Evolutionary conservation across 2,329 filamentous ascomycete species (phyloP).

Genomic region (Furcasterigmium sp.): DNA sequence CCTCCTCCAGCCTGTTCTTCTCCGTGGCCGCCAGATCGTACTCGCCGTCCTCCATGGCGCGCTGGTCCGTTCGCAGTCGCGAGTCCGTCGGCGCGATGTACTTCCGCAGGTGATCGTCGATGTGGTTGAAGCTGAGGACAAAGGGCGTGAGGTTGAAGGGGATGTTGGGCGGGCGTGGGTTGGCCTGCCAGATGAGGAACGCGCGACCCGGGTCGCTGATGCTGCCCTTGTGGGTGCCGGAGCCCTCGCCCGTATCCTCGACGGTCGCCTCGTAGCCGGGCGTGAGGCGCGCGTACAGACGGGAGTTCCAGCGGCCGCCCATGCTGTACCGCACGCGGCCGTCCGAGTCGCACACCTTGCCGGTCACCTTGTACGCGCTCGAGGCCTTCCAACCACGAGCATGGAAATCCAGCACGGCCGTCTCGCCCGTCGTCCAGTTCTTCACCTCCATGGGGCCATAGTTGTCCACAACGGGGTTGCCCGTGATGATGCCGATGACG

Average conservation of each 20-base stretch:
- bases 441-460: constrained; percentile 96
- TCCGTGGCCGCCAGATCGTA: constrained; percentile 91
- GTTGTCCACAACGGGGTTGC: constrained; percentile 94
- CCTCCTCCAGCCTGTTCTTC: constrained; percentile 92
- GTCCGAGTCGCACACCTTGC: constrained; percentile 74
- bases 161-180: constrained; percentile 73
- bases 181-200: constrained; percentile 89
- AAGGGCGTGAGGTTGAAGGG: constrained; percentile 98
- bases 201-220: constrained; percentile 66
- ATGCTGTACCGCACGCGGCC: constrained; percentile 85
- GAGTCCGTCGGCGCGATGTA: constrained; percentile 90
- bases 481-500: constrained; percentile 97
- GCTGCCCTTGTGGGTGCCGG: constrained; percentile 39
- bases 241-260: constrained; percentile 46
- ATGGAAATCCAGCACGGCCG: constrained; percentile 89
- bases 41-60: constrained; percentile 97
- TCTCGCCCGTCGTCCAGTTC: constrained; percentile 93
- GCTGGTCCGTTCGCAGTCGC: constrained; percentile 85
- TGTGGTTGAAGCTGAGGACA: constrained; percentile 86
- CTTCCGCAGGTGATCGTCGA: constrained; percentile 73
- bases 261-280: constrained; percentile 80
- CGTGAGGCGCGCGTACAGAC: constrained; percentile 88
- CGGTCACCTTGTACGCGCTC: constrained; percentile 81
- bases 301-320: constrained; percentile 95
- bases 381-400: constrained; percentile 92